A percentile compares a stretch with the other conserved stretches of the same genome.
These are phyloP conservation scores for Saccharum officinarum DNA, from an alignment of 176 grass and related monocot genomes.

Conservation along the genomic window DNA sequence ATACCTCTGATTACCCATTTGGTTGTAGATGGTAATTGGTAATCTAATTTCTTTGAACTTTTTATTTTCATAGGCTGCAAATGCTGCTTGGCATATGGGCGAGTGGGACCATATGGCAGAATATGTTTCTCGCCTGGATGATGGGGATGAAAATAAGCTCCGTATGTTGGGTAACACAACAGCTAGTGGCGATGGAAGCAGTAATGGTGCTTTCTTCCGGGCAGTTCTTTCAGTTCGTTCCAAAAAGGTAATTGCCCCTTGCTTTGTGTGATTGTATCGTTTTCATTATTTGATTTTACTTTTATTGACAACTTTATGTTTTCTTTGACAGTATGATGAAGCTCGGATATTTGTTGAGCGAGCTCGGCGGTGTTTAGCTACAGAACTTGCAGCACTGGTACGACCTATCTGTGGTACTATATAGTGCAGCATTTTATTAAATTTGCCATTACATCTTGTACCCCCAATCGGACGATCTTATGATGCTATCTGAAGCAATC, in stretches of 20 bases:
- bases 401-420: not conserved
- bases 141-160: constrained; percentile 90
- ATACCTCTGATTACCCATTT: constrained; percentile 26
- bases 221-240: constrained; percentile 93
- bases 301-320: constrained; percentile 16
- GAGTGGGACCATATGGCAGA: constrained; percentile 99
- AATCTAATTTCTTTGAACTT: constrained; percentile 20
- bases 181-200: constrained; percentile 93
- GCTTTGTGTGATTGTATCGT: not conserved
- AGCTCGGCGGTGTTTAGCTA: constrained; percentile 96
- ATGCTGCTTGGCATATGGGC: constrained; percentile 98
- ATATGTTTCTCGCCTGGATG: constrained; percentile 91
- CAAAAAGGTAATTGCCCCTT: constrained; percentile 56
- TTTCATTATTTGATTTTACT: constrained; percentile 31
- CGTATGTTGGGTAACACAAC: constrained; percentile 79
- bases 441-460: not conserved
- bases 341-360: constrained; percentile 76
- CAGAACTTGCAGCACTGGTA: constrained; percentile 97
- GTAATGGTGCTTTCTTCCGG: constrained; percentile 97
- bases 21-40: not conserved
- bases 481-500: not conserved
- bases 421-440: not conserved
- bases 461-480: not conserved
- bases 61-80: constrained; percentile 66
- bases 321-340: constrained; percentile 77